Evolutionary conservation across 2,329 filamentous ascomycete genomes (phyloP).

Genomic region (Gnomoniopsis sp.): DNA sequence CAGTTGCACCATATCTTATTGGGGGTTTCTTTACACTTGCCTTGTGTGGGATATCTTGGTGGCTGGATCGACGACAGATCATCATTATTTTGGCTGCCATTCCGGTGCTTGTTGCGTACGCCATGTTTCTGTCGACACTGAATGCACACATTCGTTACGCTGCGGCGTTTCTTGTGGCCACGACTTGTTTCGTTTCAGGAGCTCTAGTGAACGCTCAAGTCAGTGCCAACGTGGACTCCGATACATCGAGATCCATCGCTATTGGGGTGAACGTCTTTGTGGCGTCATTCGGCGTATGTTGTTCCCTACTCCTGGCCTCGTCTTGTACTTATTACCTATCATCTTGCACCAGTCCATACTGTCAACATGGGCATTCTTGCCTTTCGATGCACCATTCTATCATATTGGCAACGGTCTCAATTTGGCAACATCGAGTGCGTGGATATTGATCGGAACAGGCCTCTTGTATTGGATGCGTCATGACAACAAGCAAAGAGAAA

Average conservation of each 20-base stretch:
- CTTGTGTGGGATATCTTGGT: constrained; percentile 56
- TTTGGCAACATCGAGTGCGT: constrained; percentile 55
- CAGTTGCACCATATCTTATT: constrained; percentile 66
- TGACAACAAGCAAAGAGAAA: constrained; percentile 57
- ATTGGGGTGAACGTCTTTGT: constrained; percentile 23
- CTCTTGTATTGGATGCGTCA: constrained; percentile 58
- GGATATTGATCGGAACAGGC: constrained; percentile 46
- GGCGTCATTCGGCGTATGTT: neutral
- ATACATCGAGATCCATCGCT: constrained; percentile 55
- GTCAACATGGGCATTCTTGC: constrained; percentile 62
- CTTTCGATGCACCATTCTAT: constrained; percentile 61
- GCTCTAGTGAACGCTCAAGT: constrained; percentile 63
- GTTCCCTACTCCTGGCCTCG: neutral
- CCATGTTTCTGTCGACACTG: constrained; percentile 60
- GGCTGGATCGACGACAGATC: constrained; percentile 54
- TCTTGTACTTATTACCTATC: neutral
- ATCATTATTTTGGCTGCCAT: constrained; percentile 59
- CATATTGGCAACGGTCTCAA: constrained; percentile 70
- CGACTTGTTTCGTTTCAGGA: constrained; percentile 60
- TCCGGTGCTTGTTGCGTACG: constrained; percentile 63
- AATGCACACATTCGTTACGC: constrained; percentile 56
- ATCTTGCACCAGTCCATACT: constrained; percentile 34
- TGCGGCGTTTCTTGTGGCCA: constrained; percentile 64
- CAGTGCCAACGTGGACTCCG: constrained; percentile 65
- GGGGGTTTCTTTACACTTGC: constrained; percentile 61